Evolutionary conservation across 768 basidiomycete genomes (phyloP), one percentile per base, ranked within the genome.

Genomic region (Auricularia sp.): DNA sequence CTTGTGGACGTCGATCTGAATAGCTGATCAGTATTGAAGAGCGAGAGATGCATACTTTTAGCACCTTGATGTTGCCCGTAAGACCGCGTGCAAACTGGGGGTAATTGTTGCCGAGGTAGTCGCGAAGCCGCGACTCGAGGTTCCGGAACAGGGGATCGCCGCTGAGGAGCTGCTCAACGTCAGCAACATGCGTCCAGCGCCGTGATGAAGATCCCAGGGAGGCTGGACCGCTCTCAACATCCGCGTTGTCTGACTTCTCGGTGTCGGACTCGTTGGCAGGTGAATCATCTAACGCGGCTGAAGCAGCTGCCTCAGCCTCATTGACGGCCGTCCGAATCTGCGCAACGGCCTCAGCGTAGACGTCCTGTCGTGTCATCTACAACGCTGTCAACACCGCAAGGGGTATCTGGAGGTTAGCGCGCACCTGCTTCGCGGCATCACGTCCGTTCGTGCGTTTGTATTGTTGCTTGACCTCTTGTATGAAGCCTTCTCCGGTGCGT

Each of bases 381-480:
- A 18, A 51, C 14, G 47, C 5, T 5, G 24, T 39, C 5, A 39
- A 44, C 37, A 10, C 34, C 18, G 61, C 6, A 16, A 37, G 3
- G 29, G 10, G 54, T 3, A 51, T 6, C 10, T 18, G 21, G 11
- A 51, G 21, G 34, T n/a, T 29, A 51, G 14, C 54, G 64, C 16
- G 21, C 67, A 72, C 74, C 68, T 75, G 75, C 16, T 67, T 54
- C 45, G 73, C 75, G 18, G 70, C 70, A 61, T 74, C 59, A 59
- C 73, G 72, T 42, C 61, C 65, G 63, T 73, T 76, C 33, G 73
- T 75, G 63, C 73, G 75, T 8, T 62, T 59, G 65, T 68, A 76
- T 7, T 73, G 70, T 42, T 72, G 64, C 14, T 69, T 68, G 3
- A 70, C 69, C 64, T 75, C 73, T 68, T 76, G 75, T 24, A 73